Conservation (phyloP, 2,329 filamentous ascomycete genomes). For the Nigrograna mackinnonii region DNA sequence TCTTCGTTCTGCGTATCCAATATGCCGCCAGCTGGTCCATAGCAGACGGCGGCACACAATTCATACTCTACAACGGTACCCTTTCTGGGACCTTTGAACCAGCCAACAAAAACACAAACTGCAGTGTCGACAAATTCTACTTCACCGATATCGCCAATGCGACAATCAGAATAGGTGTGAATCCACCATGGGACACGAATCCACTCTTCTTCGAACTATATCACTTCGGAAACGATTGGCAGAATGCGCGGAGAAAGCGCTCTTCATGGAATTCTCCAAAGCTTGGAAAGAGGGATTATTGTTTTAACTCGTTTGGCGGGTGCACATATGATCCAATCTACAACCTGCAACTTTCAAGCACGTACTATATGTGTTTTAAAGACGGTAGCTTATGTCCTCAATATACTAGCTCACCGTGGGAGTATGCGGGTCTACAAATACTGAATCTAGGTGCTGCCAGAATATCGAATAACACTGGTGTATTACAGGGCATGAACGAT, state of each 20-base stretch:
- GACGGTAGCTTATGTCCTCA: slow-evolving; percentile 2
- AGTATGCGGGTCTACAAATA: background rate
- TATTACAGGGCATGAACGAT: background rate
- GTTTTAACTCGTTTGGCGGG: background rate
- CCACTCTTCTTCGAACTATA: slow-evolving; percentile 10
- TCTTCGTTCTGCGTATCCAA: no score
- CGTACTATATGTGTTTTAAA: slow-evolving; percentile 5
- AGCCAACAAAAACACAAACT: background rate
- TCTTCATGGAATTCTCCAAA: no score
- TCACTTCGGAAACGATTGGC: slow-evolving; percentile 1
- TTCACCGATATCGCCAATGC: no score
- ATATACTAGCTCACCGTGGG: background rate
- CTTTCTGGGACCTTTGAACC: background rate
- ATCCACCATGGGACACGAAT: slow-evolving; percentile 9
- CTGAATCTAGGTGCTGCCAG: background rate
- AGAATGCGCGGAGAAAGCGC: no score
- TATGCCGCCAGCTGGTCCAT: background rate
- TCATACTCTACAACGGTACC: background rate
- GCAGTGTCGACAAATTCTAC: background rate
- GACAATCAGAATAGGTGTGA: slow-evolving; percentile 6
- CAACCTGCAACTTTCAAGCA: slow-evolving; percentile 5
- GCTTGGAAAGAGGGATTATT: no score
- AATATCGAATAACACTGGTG: background rate
- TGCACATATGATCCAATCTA: slow-evolving; percentile 3
- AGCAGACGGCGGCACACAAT: background rate